These are phyloP conservation scores for Tuber indicum DNA, from an alignment of 495 filamentous ascomycete genomes.

Conservation along the genomic window DNA sequence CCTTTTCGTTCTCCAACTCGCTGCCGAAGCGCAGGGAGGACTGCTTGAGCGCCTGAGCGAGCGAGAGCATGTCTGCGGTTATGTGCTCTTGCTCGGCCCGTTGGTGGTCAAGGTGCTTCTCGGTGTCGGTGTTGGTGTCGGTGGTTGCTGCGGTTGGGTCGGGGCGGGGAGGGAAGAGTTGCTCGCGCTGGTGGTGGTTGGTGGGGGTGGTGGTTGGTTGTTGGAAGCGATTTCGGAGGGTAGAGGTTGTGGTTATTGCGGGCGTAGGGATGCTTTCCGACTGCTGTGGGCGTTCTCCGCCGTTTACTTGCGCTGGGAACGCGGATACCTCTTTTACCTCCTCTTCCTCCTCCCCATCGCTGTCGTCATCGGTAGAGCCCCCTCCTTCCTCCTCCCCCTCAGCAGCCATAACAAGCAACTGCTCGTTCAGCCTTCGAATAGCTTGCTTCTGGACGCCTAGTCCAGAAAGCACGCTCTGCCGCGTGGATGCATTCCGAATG, in stretches of 20 bases:
- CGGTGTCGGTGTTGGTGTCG: constrained; percentile 40
- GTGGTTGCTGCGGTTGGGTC: constrained; percentile 12
- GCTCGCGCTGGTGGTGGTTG: constrained; percentile 2
- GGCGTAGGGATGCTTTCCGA: not conserved
- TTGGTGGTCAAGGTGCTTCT: constrained; percentile 65
- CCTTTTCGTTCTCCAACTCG: constrained; percentile 65
- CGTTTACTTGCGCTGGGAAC: not conserved
- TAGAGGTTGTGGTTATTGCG: not conserved
- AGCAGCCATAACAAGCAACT: constrained; percentile 22
- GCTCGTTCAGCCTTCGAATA: constrained; percentile 35
- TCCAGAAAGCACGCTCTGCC: constrained; percentile 23
- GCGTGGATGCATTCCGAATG: constrained; percentile 19
- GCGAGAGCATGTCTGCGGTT: constrained; percentile 66
- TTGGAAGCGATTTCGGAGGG: constrained; percentile 28
- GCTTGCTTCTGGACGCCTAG: constrained; percentile 29
- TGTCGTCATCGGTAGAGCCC: constrained; percentile 11
- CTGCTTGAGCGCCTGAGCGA: constrained; percentile 71
- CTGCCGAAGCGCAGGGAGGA: constrained; percentile 63
- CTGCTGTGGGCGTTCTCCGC: not conserved
- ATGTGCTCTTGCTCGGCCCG: constrained; percentile 78
- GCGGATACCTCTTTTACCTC: constrained; percentile 3
- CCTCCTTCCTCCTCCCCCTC: constrained; percentile 5
- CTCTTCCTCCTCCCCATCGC: constrained; percentile 8
- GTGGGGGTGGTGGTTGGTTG: not conserved
- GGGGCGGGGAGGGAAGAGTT: not conserved